Conservation (phyloP, 805 yeast species). For the Starmerella davenportii region DNA sequence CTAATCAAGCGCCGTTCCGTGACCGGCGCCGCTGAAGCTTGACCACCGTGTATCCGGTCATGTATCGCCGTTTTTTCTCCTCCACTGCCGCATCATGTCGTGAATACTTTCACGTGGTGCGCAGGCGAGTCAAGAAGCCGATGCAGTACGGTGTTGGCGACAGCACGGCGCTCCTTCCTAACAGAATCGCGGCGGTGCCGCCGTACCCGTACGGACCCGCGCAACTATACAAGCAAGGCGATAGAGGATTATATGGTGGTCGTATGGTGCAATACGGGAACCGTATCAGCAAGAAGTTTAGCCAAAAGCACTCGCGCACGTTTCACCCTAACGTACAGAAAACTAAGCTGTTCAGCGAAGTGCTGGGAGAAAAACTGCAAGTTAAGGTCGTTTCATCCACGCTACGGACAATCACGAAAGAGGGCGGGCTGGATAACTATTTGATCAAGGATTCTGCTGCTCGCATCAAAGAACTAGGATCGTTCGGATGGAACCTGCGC, state of each 20-base stretch:
- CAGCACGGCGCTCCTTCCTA: slow-evolving; percentile 25
- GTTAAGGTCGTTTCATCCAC: slow-evolving; percentile 62
- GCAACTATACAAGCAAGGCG: slow-evolving; percentile 59
- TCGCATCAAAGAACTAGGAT: slow-evolving; percentile 80
- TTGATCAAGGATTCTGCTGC: slow-evolving; percentile 73
- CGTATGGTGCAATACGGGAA: slow-evolving; percentile 61
- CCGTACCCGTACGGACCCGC: slow-evolving; percentile 69
- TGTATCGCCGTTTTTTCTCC: slow-evolving; percentile 8
- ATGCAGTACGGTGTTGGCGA: slow-evolving; percentile 35
- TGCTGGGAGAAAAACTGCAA: slow-evolving; percentile 38
- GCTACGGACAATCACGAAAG: slow-evolving; percentile 69
- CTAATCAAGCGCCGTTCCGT: too few species aligned
- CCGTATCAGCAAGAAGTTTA: slow-evolving; percentile 57
- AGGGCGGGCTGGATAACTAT: slow-evolving; percentile 89
- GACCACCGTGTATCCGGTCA: too few species aligned
- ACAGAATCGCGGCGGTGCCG: slow-evolving; percentile 31
- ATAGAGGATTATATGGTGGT: slow-evolving; percentile 83
- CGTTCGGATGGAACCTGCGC: slow-evolving; percentile 78
- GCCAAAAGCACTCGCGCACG: slow-evolving; percentile 44
- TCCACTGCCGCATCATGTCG: slow-evolving; percentile 9
- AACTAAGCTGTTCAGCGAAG: slow-evolving; percentile 69
- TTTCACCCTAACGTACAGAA: slow-evolving; percentile 71
- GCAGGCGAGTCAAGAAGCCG: slow-evolving; percentile 17
- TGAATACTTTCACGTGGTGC: slow-evolving; percentile 18
- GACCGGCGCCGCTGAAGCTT: too few species aligned